Evolutionary conservation across 805 yeast species (phyloP), one percentile per base, ranked within the genome.

Genomic region (Torulaspora indica): DNA sequence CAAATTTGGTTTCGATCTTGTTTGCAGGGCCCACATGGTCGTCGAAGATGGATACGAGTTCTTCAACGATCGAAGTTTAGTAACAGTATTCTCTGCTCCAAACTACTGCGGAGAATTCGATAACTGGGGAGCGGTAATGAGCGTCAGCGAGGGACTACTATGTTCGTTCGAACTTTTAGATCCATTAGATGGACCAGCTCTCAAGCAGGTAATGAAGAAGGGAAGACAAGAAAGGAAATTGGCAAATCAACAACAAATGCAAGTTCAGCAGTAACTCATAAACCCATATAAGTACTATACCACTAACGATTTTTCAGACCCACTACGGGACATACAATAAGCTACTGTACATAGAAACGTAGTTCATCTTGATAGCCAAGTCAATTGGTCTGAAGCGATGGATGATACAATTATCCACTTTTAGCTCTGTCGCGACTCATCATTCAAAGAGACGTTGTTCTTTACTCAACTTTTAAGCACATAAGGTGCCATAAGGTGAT

Each of bases 121-220:
- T 63, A 88, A 88, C 58, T 88, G 96, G 96, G 96, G 96, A 18
- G 98, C 98, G 2, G 97, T 91, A 4, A 91, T 91, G 98, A 82
- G 95, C 55, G 98, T 91, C 12, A 79, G 87, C 51, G 96, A 91
- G 51, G 97, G 91, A 56, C 73, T 91, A 52, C 71, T 93, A 45
- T 91, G 98, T 66, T 83, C 93, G 49, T 91, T 91, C 66, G 98
- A 91, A 65, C 75, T 91, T 43, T 72, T 91, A 47, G 96, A 93
- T 67, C 98, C 98, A 7, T 73, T 93, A 55, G 98, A 91, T 67
- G 79, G 95, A 40, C 83, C 85, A 14, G 96, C 96, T 4, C 76
- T 93, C 67, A 90, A 91, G 61, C 96, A 86, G 63, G 93, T 88
- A 40, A 88, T 91, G 97, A 84, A 83, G 54, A 84, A 82, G 67